phyloP scores from a whole-genome alignment of 148 eudicot species.

The Selenicereus undatus region DNA sequence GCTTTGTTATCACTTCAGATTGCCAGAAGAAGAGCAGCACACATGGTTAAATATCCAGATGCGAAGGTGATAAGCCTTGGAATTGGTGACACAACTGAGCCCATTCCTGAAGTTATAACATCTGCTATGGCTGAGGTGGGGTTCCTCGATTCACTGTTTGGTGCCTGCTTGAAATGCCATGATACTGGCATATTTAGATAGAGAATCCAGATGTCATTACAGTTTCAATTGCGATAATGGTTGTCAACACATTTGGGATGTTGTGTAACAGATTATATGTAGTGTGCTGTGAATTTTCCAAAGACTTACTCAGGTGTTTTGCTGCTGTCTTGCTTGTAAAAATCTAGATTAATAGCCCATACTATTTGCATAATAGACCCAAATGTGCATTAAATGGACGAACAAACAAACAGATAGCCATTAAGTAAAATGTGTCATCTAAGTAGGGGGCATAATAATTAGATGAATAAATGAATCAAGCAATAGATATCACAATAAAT shows the following conservation, averaged over 20 bases:
- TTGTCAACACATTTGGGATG: neutral
- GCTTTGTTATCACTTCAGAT: slow-evolving; percentile 35
- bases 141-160: neutral
- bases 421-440: neutral
- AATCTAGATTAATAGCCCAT: neutral
- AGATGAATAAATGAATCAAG: too few species aligned
- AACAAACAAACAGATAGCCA: too few species aligned
- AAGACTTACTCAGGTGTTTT: neutral
- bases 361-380: neutral
- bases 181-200: neutral
- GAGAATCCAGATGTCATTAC: neutral
- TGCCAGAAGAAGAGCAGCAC: slow-evolving; percentile 73
- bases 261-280: neutral
- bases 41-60: slow-evolving; percentile 75
- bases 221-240: neutral
- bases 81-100: slow-evolving; percentile 91
- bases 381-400: neutral
- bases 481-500: too few species aligned
- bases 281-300: neutral
- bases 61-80: slow-evolving; percentile 92
- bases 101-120: slow-evolving; percentile 86
- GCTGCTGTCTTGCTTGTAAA: neutral
- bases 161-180: neutral
- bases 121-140: slow-evolving; percentile 87
- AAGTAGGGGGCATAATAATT: too few species aligned